Base-by-base conservation (phyloP, 2,329 filamentous ascomycete genomes). In the Gaeumannomyces sp. region DNA sequence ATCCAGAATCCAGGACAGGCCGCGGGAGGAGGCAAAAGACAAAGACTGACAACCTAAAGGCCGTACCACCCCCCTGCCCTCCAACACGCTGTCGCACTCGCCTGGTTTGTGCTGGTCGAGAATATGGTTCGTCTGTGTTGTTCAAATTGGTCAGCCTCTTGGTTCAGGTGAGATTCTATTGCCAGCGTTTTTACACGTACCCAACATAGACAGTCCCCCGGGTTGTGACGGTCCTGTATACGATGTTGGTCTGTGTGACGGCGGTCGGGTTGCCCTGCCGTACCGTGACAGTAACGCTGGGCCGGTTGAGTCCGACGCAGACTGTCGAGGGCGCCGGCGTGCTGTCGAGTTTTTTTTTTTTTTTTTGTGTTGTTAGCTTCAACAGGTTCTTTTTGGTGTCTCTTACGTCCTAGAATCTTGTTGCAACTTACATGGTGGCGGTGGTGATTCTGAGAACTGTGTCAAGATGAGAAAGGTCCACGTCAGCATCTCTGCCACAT, bases 61-160 rank as follows among this genome's bases (percentile, higher is more conserved):
- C 71, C 73, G 64, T 73, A 72, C 76, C 74, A 77, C 3, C 76
- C 76, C 6, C 76, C 76, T 28, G 72, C 71, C 25, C 69, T 69
- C 71, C 73, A 75, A 64, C 76, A 78, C 11, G 72, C 73, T 6
- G 75, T 77, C 2, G 75, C 74, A 62, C 74, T 77, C 13, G 70
- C 70, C 4, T 68, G 63, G 62, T 77, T 73, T 16, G 74, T 75
- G 62, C 71, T 66, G 19, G 76, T 76, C 11, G 69, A 74, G 53
- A 73, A 76, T 33, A 71, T 68, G 6, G 76, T 77, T 70, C 71
- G 68, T 11, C 74, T 77, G 61, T 22, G 61, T 22, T 3, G 45
- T 14, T 3, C 6, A 53, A 4, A 53, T 11, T 25, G 28, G 58
- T 28, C 8, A 19, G 35, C 14, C 14, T n/a, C 35, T 35, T n/a